These are phyloP conservation scores for Inga leiocalycina DNA, from an alignment of 306 rosid species.

Conservation along the genomic window DNA sequence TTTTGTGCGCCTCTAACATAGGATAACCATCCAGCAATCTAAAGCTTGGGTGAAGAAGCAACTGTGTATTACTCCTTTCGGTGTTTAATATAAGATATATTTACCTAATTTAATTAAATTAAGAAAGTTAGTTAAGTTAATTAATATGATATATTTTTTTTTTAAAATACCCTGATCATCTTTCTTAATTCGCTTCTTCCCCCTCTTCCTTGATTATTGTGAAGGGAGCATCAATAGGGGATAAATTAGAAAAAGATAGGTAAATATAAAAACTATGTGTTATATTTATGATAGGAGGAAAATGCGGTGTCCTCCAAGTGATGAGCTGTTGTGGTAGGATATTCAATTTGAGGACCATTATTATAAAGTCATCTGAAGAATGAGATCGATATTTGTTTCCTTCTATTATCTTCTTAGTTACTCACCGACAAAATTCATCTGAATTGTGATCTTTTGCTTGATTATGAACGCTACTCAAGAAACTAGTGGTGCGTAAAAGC, in stretches of 20 bases:
- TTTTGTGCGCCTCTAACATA: neutral
- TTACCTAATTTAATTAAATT: too few relatives aligned
- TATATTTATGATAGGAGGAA: neutral
- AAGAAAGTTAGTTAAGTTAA: too few relatives aligned
- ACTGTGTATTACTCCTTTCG: neutral
- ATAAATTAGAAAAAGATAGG: too few relatives aligned
- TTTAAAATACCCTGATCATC: too few relatives aligned
- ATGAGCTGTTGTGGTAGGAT: neutral
- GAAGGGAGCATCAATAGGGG: neutral
- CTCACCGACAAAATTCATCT: neutral
- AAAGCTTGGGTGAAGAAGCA: neutral
- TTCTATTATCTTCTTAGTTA: neutral
- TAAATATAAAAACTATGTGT: too few relatives aligned
- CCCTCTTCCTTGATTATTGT: too few relatives aligned
- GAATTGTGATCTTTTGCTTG: constrained; percentile 12
- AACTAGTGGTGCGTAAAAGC: neutral
- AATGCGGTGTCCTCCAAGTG: neutral
- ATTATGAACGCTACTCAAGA: neutral
- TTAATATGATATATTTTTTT: neutral
- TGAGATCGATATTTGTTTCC: neutral
- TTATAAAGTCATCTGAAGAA: neutral
- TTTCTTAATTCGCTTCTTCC: too few relatives aligned
- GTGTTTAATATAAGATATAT: too few relatives aligned
- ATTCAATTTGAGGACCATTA: neutral
- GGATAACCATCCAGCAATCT: neutral